Evolutionary conservation across 345 rosid genomes (phyloP), one percentile per base, ranked within the genome.

Genomic region (thale cress (Arabidopsis thaliana)): DNA sequence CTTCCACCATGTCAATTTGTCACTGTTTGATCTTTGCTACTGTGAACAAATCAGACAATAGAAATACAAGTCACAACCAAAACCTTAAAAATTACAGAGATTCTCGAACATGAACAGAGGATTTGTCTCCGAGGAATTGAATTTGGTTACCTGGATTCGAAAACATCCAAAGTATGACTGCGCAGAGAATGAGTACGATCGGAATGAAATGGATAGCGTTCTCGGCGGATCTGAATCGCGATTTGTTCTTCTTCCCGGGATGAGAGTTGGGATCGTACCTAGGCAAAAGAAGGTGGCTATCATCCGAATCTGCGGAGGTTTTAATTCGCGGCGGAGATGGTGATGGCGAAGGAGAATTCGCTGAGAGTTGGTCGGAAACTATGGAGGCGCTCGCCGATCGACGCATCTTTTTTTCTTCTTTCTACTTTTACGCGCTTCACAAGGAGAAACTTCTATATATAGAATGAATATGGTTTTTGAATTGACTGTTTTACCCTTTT

Each of bases 181-280:
- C 91, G 80, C 94, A 89, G 48, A 89, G 72, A 24, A 80, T 61
- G 57, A 91, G 84, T 20, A 91, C 40, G 44, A 89, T 71, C 70
- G 97, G 98, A 67, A 94, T 89, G 56, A 84, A 69, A 78, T 94
- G 98, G 78, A 94, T 72, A 33, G 87, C 95, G 78, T 87, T 91
- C 84, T 94, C 91, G 9, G 96, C 88, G 65, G 85, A 83, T 85
- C 95, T 83, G 82, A 86, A 81, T 49, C 89, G 84, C 22, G 87
- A 78, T 36, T 75, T 86, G 77, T 83, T 87, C 72, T 76, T 88
- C 84, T 73, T 80, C 11, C 90, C 93, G 3, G 85, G 84, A 57
- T 83, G 75, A 6, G 96, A 91, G 50, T 73, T 83, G 1, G 97
- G 97, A 52, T 91, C 81, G 77, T 75, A 87, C 2, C 87, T 84